Conservation (phyloP, 140 eudicot genomes). For the Flaveria floridana region DNA sequence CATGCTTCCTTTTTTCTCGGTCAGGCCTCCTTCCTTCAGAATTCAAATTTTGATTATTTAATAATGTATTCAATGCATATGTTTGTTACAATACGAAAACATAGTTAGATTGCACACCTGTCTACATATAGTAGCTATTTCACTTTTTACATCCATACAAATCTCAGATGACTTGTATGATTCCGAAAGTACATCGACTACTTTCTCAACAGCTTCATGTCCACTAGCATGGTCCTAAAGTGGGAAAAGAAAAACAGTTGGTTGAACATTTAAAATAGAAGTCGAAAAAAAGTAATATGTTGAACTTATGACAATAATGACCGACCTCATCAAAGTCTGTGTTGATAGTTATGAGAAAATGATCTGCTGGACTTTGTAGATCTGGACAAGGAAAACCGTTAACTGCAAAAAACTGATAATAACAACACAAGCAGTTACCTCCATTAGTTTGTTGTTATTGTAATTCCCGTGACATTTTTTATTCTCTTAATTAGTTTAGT, state of each 20-base stretch:
- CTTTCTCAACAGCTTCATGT: conserved; percentile 41
- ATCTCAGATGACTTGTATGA: conserved; percentile 57
- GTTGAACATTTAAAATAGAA: background rate
- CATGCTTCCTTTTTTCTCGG: conserved; percentile 38
- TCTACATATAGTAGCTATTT: conserved; percentile 38
- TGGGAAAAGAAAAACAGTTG: background rate
- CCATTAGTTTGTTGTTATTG: background rate
- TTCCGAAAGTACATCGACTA: conserved; percentile 40
- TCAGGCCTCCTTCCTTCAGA: conserved; percentile 14
- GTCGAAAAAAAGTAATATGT: background rate
- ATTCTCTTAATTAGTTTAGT: background rate
- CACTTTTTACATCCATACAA: conserved; percentile 32
- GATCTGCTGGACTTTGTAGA: conserved; percentile 62
- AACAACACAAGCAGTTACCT: conserved; percentile 14
- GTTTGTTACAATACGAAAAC: background rate
- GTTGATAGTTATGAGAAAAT: conserved; percentile 61
- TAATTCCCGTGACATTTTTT: background rate
- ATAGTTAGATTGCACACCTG: conserved; percentile 38
- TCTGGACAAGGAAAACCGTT: conserved; percentile 64
- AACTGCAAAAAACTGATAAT: conserved; percentile 50
- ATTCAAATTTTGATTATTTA: background rate
- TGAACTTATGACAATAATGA: background rate
- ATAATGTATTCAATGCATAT: background rate
- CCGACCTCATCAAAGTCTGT: conserved; percentile 65
- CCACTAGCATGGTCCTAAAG: conserved; percentile 44